Conservation (phyloP, 805 yeast genomes). For the Hermanozyma aechmeae region DNA sequence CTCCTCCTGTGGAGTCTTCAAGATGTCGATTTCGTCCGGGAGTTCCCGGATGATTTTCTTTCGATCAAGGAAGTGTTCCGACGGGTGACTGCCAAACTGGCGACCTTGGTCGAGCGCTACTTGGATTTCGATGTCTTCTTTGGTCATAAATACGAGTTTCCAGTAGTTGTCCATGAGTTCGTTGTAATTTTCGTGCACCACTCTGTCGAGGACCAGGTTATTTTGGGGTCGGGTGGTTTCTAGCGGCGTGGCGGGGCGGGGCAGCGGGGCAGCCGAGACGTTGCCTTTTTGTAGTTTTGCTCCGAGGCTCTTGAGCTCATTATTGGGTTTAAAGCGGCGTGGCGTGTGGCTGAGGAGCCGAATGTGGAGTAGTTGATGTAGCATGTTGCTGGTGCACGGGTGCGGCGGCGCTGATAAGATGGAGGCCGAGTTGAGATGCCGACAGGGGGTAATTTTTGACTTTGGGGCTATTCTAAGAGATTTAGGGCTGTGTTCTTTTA, state of each 20-base stretch:
- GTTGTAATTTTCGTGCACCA: constrained; percentile 1
- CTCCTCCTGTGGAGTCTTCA: constrained; percentile 18
- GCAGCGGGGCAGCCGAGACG: neutral
- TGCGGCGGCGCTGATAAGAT: no score
- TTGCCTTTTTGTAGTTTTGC: neutral
- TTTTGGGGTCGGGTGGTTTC: neutral
- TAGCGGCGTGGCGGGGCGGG: neutral
- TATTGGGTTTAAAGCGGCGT: neutral
- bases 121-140: constrained; percentile 27
- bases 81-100: constrained; percentile 23
- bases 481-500: no score
- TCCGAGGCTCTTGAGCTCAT: constrained; percentile 3
- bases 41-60: constrained; percentile 17
- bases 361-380: no score
- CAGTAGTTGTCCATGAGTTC: constrained; percentile 16
- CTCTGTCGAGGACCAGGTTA: constrained; percentile 1
- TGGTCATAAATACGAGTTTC: constrained; percentile 25
- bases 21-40: constrained; percentile 28
- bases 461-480: no score
- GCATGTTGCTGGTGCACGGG: no score
- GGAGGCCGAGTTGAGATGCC: no score
- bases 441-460: no score
- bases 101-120: constrained; percentile 25
- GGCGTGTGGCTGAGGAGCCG: neutral
- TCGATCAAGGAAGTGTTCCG: constrained; percentile 28